These are phyloP conservation scores for Protea cynaroides DNA, from an alignment of 164 flowering plant genomes.

Conservation along the genomic window DNA sequence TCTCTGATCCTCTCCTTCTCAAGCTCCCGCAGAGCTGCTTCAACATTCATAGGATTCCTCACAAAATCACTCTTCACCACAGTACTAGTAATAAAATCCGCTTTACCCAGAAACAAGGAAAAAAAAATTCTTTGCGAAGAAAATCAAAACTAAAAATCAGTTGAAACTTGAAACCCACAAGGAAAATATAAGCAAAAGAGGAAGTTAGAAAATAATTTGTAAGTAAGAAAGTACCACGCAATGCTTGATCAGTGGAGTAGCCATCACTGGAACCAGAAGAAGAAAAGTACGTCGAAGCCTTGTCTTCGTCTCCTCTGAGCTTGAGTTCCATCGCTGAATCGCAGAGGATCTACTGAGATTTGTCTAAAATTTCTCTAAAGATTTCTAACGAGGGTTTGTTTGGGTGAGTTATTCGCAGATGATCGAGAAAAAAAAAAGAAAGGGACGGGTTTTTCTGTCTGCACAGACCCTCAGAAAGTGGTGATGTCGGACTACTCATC, in stretches of 20 bases:
- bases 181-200: no score
- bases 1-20: conserved; percentile 32
- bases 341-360: background rate
- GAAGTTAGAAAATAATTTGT: background rate
- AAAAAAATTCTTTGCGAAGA: background rate
- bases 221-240: conserved; percentile 7
- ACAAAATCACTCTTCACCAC: background rate
- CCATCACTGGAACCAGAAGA: conserved; percentile 7
- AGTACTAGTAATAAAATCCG: background rate
- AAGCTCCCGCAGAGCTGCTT: conserved; percentile 18
- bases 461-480: no score
- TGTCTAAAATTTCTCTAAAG: no score
- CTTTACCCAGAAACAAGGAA: conserved; percentile 4
- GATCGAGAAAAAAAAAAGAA: no score
- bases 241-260: conserved; percentile 15
- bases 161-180: no score
- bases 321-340: conserved; percentile 5
- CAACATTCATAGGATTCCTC: conserved; percentile 1
- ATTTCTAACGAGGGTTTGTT: no score
- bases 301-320: conserved; percentile 1
- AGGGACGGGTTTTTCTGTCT: no score
- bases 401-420: no score
- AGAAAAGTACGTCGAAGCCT: background rate
- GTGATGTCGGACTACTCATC: no score
- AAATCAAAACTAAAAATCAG: background rate